Percentiles rank a stretch among this genome's conserved stretches.
These are phyloP conservation scores for Cyclotella baltica DNA, from an alignment of 108 stramenopile species.

Conservation along the genomic window DNA sequence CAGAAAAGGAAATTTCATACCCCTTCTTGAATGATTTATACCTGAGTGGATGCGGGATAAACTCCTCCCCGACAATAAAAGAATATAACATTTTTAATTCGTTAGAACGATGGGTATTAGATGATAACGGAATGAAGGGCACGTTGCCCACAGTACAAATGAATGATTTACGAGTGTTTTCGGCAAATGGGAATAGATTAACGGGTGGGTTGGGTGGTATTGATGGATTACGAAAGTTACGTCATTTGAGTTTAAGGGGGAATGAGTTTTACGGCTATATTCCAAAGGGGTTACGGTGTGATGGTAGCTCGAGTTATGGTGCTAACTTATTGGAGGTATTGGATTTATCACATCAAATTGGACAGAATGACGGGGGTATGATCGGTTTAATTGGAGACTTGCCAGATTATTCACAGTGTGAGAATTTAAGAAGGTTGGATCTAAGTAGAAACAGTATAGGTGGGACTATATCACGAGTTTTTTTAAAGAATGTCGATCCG, in stretches of 20 bases:
- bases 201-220: conserved; percentile 4
- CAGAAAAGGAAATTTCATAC: conserved; percentile 8
- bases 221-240: conserved; percentile 6
- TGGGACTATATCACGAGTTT: conserved; percentile 8
- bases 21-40: conserved; percentile 28
- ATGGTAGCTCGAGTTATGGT: neutral
- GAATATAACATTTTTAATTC: conserved; percentile 11
- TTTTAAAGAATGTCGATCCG: conserved; percentile 21
- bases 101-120: conserved; percentile 20
- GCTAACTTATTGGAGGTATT: conserved; percentile 21
- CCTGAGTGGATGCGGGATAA: conserved; percentile 9
- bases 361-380: neutral
- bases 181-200: conserved; percentile 17
- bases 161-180: conserved; percentile 23
- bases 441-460: conserved; percentile 22
- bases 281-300: conserved; percentile 19
- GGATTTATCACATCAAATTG: conserved; percentile 17
- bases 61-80: neutral
- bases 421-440: conserved; percentile 33
- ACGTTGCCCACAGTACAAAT: conserved; percentile 10
- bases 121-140: conserved; percentile 19
- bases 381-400: conserved; percentile 33
- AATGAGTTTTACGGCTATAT: conserved; percentile 22
- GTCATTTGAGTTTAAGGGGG: conserved; percentile 25
- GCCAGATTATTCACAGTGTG: conserved; percentile 37